Evolutionary conservation across 1,284 basidiomycete genomes (phyloP).

Genomic region (Malassezia slooffiae): DNA sequence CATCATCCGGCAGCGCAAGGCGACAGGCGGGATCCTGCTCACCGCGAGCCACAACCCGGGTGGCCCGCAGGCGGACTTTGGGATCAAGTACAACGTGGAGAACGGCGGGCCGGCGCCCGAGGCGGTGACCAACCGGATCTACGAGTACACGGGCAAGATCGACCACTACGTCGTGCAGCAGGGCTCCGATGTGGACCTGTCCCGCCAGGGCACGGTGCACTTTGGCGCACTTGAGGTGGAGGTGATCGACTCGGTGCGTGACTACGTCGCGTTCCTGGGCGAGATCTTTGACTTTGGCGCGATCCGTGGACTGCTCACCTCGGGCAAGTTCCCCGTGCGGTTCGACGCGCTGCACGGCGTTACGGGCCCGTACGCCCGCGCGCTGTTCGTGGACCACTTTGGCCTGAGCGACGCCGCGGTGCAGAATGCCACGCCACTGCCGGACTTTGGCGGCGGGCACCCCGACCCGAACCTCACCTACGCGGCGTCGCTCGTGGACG

Average conservation of each 20-base stretch:
- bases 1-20: constrained; percentile 87
- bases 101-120: constrained; percentile 97
- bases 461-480: constrained; percentile 98
- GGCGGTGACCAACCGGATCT: constrained; percentile 84
- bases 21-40: constrained; percentile 88
- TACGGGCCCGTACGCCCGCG: constrained; percentile 87
- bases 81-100: constrained; percentile 96
- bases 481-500: constrained; percentile 84
- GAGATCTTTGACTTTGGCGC: constrained; percentile 87
- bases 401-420: constrained; percentile 68
- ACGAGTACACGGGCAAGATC: constrained; percentile 77
- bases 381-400: constrained; percentile 74
- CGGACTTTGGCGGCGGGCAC: constrained; percentile 93
- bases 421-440: constrained; percentile 81
- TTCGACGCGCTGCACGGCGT: constrained; percentile 96
- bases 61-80: constrained; percentile 92
- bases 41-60: constrained; percentile 98
- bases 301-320: constrained; percentile 78
- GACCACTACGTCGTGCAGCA: constrained; percentile 74
- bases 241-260: constrained; percentile 85
- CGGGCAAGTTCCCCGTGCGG: constrained; percentile 62
- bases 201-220: constrained; percentile 65
- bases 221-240: constrained; percentile 62
- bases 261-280: constrained; percentile 75
- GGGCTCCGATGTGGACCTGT: constrained; percentile 68